These are phyloP conservation scores for Aspergillus ochraceus DNA, from an alignment of 2,329 filamentous ascomycete genomes.

Conservation along the genomic window DNA sequence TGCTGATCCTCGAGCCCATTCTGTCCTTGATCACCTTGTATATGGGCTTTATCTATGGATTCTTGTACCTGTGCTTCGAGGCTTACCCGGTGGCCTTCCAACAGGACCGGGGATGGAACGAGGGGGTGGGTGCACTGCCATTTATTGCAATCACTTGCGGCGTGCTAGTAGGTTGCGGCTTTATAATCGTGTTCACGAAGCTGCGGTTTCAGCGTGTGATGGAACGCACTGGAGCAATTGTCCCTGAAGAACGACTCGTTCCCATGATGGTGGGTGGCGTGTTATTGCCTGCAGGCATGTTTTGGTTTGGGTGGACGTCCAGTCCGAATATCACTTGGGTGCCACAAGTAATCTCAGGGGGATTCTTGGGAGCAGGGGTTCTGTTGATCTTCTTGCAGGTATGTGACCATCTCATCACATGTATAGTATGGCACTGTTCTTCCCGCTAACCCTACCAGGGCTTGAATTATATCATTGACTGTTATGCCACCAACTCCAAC, in stretches of 20 bases:
- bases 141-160: constrained; percentile 49
- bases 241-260: constrained; percentile 28
- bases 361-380: neutral
- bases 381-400: constrained; percentile 25
- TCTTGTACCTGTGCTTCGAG: constrained; percentile 34
- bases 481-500: constrained; percentile 42
- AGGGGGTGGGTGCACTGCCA: constrained; percentile 46
- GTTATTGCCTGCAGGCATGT: neutral
- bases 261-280: neutral
- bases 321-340: neutral
- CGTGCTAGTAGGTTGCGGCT: constrained; percentile 33
- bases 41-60: constrained; percentile 35
- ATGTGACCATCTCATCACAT: neutral
- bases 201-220: constrained; percentile 30
- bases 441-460: constrained; percentile 12
- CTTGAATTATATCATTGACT: constrained; percentile 46
- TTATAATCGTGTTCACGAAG: constrained; percentile 34
- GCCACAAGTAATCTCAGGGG: neutral
- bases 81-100: constrained; percentile 40
- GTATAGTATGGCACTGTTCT: neutral
- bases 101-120: constrained; percentile 44
- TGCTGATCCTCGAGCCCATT: constrained; percentile 49
- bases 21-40: constrained; percentile 46
- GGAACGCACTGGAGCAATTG: constrained; percentile 15
- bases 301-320: constrained; percentile 1